Evolutionary conservation across 1,139 yeast genomes (phyloP), one percentile per base, ranked within the genome.

Genomic region (Diutina sp.): DNA sequence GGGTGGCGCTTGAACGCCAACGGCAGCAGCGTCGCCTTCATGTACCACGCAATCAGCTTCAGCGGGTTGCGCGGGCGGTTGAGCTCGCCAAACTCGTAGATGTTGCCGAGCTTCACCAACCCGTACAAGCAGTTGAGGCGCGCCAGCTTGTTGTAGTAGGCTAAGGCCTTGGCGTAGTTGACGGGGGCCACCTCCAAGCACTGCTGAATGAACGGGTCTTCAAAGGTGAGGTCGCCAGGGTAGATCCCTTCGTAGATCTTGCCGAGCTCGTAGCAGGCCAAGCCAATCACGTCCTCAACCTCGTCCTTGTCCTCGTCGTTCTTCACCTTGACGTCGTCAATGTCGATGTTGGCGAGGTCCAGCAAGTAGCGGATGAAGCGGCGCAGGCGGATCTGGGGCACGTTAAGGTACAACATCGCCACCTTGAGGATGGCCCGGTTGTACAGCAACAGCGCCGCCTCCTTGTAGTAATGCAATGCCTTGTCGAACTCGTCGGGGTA

Each of bases 21-120:
- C 16, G 77, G 76, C n/a, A 77, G 72, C 16, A 72, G 77, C 0
- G 95, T 90, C 1, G 96, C 93, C 62, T 84, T 81, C 58, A 86
- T 77, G 70, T 89, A 93, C 97, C 98, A 93, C 55, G 90, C 93
- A 58, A 93, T 82, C 5, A 95, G 85, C 64, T 86, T 84, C 62
- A 78, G 77, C 16, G 96, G 81, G 65, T 88, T 89, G 25, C 79
- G 73, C 6, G 76, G 74, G 58, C 91, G 78, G 46, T 85, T 83
- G 58, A 86, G 74, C 58, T 84, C 87, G 5, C 98, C 99, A 64
- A 81, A 83, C 67, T 93, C 97, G 69, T 90, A 90, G 56, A 90
- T 86, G 64, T 84, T 82, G 4, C 97, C 99, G 55, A 93, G 74
- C 61, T 89, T 83, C 65, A 87, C 90, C 68, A 90, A 96, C 0